Evolutionary conservation across 345 rosid genomes (phyloP), one percentile per base, ranked within the genome.

Genomic region (Arabidopsis arenosa): DNA sequence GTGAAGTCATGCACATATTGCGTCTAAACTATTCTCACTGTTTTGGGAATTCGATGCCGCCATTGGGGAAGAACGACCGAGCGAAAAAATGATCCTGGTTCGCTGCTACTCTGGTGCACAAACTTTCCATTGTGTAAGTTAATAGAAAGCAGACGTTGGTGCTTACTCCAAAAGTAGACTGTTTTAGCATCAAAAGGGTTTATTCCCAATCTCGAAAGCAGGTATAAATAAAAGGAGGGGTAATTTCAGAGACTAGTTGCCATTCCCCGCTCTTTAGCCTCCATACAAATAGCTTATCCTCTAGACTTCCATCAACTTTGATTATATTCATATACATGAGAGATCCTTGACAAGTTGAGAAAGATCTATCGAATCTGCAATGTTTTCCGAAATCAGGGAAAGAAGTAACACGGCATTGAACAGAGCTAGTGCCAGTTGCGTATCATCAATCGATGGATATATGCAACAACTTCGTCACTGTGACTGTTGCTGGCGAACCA

Each of bases 251-350:
- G 9, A 54, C 63, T 40, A 54, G 4, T 11, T 68, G 10, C 53
- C 73, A 40, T 28, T 30, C 52, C 0, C 6, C 4, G 6, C 0
- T 26, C 72, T 13, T 39, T 67, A 23, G 61, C 61, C 39, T 53
- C 72, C 61, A 67, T 5, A 53, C 61, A 67, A 33, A 4, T 51
- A 67, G 14, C 36, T 67, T 67, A 14, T 56, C 18, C 21, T 56
- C 61, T 56, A 56, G 6, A 32, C 40, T 56, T 33, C 17, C 39
- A 56, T 32, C 40, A 56, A 2, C 10, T 14, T 56, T 56, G 61
- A 36, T 28, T 13, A 11, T 6, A 14, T 41, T 41, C 45, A 41
- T 41, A 41, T 41, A 41, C 45, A 41, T 41, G 45, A 41, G 45
- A 41, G 5, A 41, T 41, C 45, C 45, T 41, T 11, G 45, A 41